phyloP scores from a whole-genome alignment of 139 green algal species.

The Diplosphaera chodatii region DNA sequence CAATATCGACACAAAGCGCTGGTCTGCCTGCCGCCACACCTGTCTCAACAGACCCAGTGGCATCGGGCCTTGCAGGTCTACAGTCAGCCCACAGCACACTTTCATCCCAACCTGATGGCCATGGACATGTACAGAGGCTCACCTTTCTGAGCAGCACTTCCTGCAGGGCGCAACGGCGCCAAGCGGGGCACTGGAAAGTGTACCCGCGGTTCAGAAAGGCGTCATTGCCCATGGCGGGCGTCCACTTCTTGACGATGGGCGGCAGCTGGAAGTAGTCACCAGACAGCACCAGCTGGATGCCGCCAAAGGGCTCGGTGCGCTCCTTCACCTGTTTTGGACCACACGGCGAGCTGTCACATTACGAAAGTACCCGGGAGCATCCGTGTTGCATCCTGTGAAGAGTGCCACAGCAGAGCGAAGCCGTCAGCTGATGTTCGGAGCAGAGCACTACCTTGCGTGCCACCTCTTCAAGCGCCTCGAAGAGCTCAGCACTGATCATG shows the following conservation, averaged over 20 bases:
- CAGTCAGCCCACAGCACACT: too few species aligned
- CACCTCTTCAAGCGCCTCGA: conserved; percentile 34
- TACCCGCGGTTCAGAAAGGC: conserved; percentile 62
- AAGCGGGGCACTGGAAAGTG: conserved; percentile 58
- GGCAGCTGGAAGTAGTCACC: conserved; percentile 25
- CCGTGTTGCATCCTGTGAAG: too few species aligned
- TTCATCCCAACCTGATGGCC: too few species aligned
- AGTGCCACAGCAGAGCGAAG: too few species aligned
- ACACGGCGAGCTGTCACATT: too few species aligned
- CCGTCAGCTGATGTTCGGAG: too few species aligned
- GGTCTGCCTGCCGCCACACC: conserved; percentile 55
- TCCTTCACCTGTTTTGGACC: too few species aligned
- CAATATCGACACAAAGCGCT: conserved; percentile 44
- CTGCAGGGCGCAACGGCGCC: conserved; percentile 34
- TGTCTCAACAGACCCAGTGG: conserved; percentile 8
- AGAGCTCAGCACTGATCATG: conserved; percentile 59
- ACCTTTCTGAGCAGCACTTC: conserved; percentile 53
- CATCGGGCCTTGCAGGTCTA: not conserved
- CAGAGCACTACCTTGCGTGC: conserved; percentile 11
- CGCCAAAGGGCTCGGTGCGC: conserved; percentile 34
- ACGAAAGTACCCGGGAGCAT: too few species aligned
- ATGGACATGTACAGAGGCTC: too few species aligned
- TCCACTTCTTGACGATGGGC: conserved; percentile 35
- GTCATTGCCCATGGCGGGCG: conserved; percentile 2
- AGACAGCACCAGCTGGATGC: conserved; percentile 58